phyloP scores from a whole-genome alignment of 441 rosid species.

The Gossypium gossypioides region DNA sequence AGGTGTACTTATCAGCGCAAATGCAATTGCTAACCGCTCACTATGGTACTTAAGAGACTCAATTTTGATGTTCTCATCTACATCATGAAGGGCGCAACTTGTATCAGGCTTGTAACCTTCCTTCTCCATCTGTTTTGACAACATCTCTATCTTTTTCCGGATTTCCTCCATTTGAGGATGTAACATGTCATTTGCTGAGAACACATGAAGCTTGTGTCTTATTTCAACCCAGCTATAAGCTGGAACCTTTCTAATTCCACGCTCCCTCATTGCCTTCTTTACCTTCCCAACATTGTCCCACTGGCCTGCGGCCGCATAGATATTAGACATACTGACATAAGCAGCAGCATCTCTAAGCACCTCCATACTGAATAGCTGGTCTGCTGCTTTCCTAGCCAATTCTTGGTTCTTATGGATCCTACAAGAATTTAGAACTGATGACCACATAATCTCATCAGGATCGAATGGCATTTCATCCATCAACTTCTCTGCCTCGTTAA shows the following conservation, averaged over 20 bases:
- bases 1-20: slow-evolving; percentile 63
- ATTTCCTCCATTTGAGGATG: slow-evolving; percentile 52
- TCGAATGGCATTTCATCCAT: slow-evolving; percentile 58
- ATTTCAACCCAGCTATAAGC: slow-evolving; percentile 84
- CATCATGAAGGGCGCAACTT: slow-evolving; percentile 55
- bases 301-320: slow-evolving; percentile 54
- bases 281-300: slow-evolving; percentile 59
- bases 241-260: slow-evolving; percentile 56
- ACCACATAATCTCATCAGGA: slow-evolving; percentile 77
- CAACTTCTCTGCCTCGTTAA: slow-evolving; percentile 54
- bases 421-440: slow-evolving; percentile 71
- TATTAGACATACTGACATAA: slow-evolving; percentile 70
- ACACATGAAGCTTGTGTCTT: slow-evolving; percentile 43
- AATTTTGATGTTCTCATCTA: slow-evolving; percentile 45
- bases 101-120: slow-evolving; percentile 69
- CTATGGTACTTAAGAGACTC: slow-evolving; percentile 71
- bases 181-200: slow-evolving; percentile 48
- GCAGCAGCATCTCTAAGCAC: slow-evolving; percentile 66
- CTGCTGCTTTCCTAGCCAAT: slow-evolving; percentile 60
- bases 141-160: slow-evolving; percentile 35
- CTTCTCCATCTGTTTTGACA: slow-evolving; percentile 41
- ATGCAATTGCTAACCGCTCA: slow-evolving; percentile 65
- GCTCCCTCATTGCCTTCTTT: slow-evolving; percentile 68
- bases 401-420: slow-evolving; percentile 65
- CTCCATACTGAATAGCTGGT: slow-evolving; percentile 51